A percentile compares a stretch with the other conserved stretches of the same genome.
phyloP scores from a whole-genome alignment of 1,284 basidiomycete species.

The Cutaneotrichosporon cutaneum region DNA sequence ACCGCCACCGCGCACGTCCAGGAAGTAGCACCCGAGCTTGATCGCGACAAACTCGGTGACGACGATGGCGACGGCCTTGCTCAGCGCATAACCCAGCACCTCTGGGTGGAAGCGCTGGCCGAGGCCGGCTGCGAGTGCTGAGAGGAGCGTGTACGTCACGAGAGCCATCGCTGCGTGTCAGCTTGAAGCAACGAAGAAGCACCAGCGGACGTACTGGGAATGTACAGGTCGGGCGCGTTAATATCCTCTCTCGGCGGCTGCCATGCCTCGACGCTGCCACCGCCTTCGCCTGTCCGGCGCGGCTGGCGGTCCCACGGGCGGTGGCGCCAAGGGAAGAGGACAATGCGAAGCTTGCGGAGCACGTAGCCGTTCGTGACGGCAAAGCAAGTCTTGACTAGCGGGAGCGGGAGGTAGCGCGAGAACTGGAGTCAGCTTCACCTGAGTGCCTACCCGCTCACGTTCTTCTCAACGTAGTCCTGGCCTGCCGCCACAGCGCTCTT shows the following conservation, averaged over 20 bases:
- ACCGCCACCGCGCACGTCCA: slow-evolving; percentile 74
- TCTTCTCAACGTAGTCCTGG: slow-evolving; percentile 92
- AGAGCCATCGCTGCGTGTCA: slow-evolving; percentile 78
- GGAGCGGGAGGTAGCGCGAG: slow-evolving; percentile 68
- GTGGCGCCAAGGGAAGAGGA: slow-evolving; percentile 97
- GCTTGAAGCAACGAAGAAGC: neutral
- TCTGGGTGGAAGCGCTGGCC: slow-evolving; percentile 83
- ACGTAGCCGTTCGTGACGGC: slow-evolving; percentile 98
- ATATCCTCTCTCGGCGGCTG: slow-evolving; percentile 88
- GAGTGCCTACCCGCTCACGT: slow-evolving; percentile 61
- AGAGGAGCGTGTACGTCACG: slow-evolving; percentile 90
- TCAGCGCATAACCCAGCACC: slow-evolving; percentile 81
- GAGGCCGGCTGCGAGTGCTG: slow-evolving; percentile 79
- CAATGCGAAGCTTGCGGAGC: slow-evolving; percentile 78
- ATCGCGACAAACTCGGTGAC: slow-evolving; percentile 83
- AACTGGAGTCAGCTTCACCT: slow-evolving; percentile 58
- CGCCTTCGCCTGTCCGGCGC: slow-evolving; percentile 53
- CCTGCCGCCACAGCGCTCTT: slow-evolving; percentile 88
- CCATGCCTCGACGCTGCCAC: slow-evolving; percentile 67
- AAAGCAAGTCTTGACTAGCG: slow-evolving; percentile 86
- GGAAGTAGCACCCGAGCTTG: slow-evolving; percentile 84
- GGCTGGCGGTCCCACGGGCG: slow-evolving; percentile 72
- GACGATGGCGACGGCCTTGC: slow-evolving; percentile 76
- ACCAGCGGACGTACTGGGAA: slow-evolving; percentile 69
- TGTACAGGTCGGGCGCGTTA: slow-evolving; percentile 95